These are phyloP conservation scores for Penicillium bialowiezense DNA, from an alignment of 495 filamentous ascomycete genomes.

Conservation along the genomic window DNA sequence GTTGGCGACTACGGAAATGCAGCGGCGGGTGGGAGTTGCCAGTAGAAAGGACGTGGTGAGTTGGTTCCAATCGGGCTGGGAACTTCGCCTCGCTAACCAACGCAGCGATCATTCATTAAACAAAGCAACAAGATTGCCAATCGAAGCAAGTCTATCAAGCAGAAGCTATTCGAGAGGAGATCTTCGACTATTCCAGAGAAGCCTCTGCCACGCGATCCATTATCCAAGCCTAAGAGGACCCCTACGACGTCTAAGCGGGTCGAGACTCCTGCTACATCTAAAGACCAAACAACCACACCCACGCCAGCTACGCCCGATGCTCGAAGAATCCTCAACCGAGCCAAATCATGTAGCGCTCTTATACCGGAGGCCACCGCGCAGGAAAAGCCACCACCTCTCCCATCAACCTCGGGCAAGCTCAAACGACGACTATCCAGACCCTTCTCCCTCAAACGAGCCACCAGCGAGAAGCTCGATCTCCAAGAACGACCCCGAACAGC, in stretches of 20 bases:
- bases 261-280: slow-evolving; percentile 12
- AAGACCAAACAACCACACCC: slow-evolving; percentile 13
- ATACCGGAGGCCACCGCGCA: slow-evolving; percentile 9
- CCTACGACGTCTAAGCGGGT: slow-evolving; percentile 7
- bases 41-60: slow-evolving; percentile 59
- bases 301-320: slow-evolving; percentile 1
- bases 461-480: slow-evolving; percentile 15
- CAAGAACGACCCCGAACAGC: slow-evolving; percentile 27
- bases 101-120: slow-evolving; percentile 24
- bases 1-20: slow-evolving; percentile 72
- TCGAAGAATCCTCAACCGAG: slow-evolving; percentile 12
- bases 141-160: slow-evolving; percentile 21
- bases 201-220: slow-evolving; percentile 36
- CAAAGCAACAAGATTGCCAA: not conserved
- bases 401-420: slow-evolving; percentile 21
- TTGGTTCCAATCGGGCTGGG: no score
- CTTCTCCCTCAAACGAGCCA: slow-evolving; percentile 24
- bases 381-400: slow-evolving; percentile 12
- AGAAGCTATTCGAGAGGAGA: slow-evolving; percentile 23
- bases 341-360: slow-evolving; percentile 27
- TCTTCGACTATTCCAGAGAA: slow-evolving; percentile 22
- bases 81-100: slow-evolving; percentile 12
- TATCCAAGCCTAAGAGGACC: slow-evolving; percentile 6
- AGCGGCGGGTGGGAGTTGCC: slow-evolving; percentile 68
- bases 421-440: slow-evolving; percentile 30